phyloP scores from a whole-genome alignment of 2,329 filamentous ascomycete genomes.

The Exserohilum turcica region DNA sequence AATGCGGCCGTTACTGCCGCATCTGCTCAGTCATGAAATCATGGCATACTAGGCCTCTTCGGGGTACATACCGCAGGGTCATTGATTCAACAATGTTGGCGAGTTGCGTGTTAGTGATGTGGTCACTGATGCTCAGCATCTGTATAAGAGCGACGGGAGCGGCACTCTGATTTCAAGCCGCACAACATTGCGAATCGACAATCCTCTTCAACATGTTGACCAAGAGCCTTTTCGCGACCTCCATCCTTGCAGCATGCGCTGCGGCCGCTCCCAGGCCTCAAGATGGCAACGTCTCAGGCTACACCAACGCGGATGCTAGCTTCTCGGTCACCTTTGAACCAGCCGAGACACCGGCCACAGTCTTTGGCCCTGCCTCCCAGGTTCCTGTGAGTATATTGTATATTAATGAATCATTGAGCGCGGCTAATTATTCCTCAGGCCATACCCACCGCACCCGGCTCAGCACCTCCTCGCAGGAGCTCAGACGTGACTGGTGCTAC shows the following conservation, averaged over 20 bases:
- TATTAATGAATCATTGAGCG: not conserved
- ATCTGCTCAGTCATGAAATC: conserved; percentile 45
- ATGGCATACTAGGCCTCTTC: conserved; percentile 23
- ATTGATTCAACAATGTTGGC: conserved; percentile 24
- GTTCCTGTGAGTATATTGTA: conserved; percentile 44
- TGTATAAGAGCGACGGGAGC: conserved; percentile 20
- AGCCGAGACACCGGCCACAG: conserved; percentile 44
- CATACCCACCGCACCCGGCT: conserved; percentile 34
- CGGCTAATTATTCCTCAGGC: conserved; percentile 8
- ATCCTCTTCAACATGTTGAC: conserved; percentile 44
- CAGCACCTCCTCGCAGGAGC: conserved; percentile 54
- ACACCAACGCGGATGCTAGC: conserved; percentile 52
- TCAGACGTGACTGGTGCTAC: conserved; percentile 62
- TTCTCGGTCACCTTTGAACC: conserved; percentile 45
- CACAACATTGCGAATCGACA: conserved; percentile 14
- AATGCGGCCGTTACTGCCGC: conserved; percentile 27
- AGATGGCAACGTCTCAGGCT: conserved; percentile 46
- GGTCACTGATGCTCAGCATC: conserved; percentile 10
- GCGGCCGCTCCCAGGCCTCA: conserved; percentile 39
- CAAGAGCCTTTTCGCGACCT: conserved; percentile 41
- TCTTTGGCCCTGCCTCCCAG: conserved; percentile 53
- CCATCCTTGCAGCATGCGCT: conserved; percentile 44
- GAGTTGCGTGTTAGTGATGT: conserved; percentile 14
- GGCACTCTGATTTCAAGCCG: not conserved
- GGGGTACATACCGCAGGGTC: conserved; percentile 22